phyloP scores from a whole-genome alignment of 2,329 filamentous ascomycete species.

The Sphaceloma murrayae region DNA sequence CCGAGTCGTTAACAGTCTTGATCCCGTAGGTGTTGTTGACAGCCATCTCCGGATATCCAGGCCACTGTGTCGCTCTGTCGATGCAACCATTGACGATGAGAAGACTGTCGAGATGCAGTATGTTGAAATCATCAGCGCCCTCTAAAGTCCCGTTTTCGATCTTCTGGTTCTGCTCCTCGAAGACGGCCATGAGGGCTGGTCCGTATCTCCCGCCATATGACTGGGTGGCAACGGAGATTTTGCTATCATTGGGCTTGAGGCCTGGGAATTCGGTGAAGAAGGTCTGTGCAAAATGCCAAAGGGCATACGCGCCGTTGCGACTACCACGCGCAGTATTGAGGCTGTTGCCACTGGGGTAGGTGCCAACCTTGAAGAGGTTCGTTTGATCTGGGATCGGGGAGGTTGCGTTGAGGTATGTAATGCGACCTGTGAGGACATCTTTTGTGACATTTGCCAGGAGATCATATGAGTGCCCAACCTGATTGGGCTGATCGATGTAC shows the following conservation, averaged over 20 bases:
- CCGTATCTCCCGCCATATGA: slow-evolving; percentile 57
- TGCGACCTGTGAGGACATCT: slow-evolving; percentile 22
- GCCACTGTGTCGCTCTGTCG: slow-evolving; percentile 41
- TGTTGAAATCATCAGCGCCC: slow-evolving; percentile 34
- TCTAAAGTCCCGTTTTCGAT: slow-evolving; percentile 41
- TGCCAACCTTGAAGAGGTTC: slow-evolving; percentile 38
- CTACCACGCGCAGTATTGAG: slow-evolving; percentile 25
- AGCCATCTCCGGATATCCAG: slow-evolving; percentile 31
- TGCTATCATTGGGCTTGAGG: slow-evolving; percentile 37
- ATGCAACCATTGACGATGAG: slow-evolving; percentile 50
- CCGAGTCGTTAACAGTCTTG: slow-evolving; percentile 31
- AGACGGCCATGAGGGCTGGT: slow-evolving; percentile 50
- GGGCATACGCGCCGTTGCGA: slow-evolving; percentile 32
- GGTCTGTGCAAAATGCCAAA: slow-evolving; percentile 55
- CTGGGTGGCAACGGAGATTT: slow-evolving; percentile 57
- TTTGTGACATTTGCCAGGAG: slow-evolving; percentile 27
- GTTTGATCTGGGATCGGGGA: slow-evolving; percentile 32
- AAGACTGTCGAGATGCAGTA: slow-evolving; percentile 43
- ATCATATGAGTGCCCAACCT: slow-evolving; percentile 43
- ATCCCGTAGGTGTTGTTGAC: slow-evolving; percentile 53
- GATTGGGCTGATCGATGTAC: slow-evolving; percentile 55
- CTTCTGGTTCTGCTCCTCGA: slow-evolving; percentile 50
- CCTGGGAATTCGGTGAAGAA: slow-evolving; percentile 33
- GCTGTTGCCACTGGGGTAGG: slow-evolving; percentile 48
- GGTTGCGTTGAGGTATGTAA: slow-evolving; percentile 22